Evolutionary conservation across 305 asterid genomes (phyloP), one percentile per base, ranked within the genome.

Genomic region (Fraxinus greggii): DNA sequence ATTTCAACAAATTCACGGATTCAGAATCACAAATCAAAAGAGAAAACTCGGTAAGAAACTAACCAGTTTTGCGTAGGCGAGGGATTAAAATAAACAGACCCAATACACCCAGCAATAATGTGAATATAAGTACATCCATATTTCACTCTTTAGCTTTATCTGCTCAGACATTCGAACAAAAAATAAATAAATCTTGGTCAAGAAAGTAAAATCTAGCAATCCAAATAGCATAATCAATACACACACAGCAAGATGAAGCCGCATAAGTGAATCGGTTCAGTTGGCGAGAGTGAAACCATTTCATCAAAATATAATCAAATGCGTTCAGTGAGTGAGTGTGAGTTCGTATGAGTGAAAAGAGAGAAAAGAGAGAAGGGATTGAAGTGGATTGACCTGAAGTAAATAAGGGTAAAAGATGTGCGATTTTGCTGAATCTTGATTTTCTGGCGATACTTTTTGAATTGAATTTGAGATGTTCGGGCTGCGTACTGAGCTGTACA

Each of bases 1-100:
- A 45, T 42, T 36, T 28, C 70, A 78, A 45, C 28, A 75, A 7
- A 67, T 23, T 5, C 36, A 56, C 21, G 75, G 56, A 78, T 81
- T 77, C 81, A 32, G 8, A 73, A 51, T 4, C 33, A 40, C 33
- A 48, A 54, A 74, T 70, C 45, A 40, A 29, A 26, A 51, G 9
- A 31, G 72, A 15, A 69, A 1, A 33, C 31, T 59, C 65, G 38
- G 79, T 9, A 61, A 19, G 29, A 45, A 31, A 42, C 85, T 54
- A 72, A 94, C 98, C 92, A 81, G 90, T 86, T 86, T 87, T 90
- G 28, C 90, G 91, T 36, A 92, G 78, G 48, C 87, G 89, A 24
- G 93, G 93, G 76, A 90, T 75, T 31, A 91, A 5, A 65, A 88
- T 26, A 3, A 92, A 73, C n/a, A 89, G 10, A 40, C 84, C 91